Conservation (phyloP, 75 land plant genomes). For the Cryptomeria japonica region DNA sequence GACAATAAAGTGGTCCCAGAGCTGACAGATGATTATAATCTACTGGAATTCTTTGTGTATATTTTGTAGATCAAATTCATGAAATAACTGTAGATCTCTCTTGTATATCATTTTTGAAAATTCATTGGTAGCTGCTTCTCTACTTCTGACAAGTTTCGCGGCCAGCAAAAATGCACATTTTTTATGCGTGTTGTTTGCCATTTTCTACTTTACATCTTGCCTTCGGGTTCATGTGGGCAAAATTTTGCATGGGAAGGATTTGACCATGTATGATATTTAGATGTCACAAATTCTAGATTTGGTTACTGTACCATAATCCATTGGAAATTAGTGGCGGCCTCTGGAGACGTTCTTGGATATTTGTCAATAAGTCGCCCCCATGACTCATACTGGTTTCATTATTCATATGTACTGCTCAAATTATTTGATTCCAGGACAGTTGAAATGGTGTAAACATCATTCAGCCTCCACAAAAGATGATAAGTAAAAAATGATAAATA, state of each 20-base stretch:
- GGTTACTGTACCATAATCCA: neutral
- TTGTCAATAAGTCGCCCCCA: neutral
- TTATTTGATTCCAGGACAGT: neutral
- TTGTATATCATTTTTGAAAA: constrained; percentile 14
- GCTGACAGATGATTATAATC: neutral
- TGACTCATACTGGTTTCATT: neutral
- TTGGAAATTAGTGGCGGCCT: neutral
- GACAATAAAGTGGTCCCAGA: neutral
- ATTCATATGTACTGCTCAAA: neutral
- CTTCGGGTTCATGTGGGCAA: neutral
- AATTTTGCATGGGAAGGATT: neutral
- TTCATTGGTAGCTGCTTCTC: neutral
- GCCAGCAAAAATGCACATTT: neutral
- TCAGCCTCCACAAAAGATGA: neutral
- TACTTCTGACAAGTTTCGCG: neutral
- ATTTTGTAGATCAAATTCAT: neutral
- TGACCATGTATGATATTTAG: neutral
- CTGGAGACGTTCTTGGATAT: neutral
- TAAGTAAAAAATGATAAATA: neutral
- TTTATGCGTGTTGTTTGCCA: neutral
- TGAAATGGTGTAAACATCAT: neutral
- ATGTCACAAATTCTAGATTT: neutral
- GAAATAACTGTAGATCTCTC: neutral
- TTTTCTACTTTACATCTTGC: neutral
- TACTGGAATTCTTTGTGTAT: neutral